phyloP scores from a whole-genome alignment of 2,329 filamentous ascomycete species.

The Cladosporium velox region DNA sequence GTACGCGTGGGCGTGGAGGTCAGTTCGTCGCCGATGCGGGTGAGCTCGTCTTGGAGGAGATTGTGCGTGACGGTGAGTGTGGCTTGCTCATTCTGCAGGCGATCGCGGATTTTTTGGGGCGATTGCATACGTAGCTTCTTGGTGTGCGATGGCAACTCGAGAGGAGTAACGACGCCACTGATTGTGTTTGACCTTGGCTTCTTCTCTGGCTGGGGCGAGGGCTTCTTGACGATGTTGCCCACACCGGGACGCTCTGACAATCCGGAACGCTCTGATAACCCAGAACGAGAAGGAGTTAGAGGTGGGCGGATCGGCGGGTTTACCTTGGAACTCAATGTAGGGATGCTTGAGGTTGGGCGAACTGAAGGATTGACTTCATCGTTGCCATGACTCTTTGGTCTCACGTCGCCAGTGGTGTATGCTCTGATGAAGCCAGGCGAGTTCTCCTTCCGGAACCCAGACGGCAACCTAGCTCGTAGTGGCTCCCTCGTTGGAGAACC shows the following conservation, averaged over 20 bases:
- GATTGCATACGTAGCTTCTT: slow-evolving; percentile 70
- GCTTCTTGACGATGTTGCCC: slow-evolving; percentile 61
- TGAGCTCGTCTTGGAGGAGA: slow-evolving; percentile 72
- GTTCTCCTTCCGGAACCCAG: slow-evolving; percentile 47
- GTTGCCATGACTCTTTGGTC: slow-evolving; percentile 34
- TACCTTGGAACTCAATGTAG: slow-evolving; percentile 44
- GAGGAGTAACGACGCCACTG: slow-evolving; percentile 27
- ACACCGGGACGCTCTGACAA: slow-evolving; percentile 51
- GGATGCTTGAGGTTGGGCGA: slow-evolving; percentile 50
- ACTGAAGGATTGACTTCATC: slow-evolving; percentile 19
- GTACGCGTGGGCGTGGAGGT: slow-evolving; percentile 43
- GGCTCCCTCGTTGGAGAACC: slow-evolving; percentile 42
- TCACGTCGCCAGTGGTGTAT: slow-evolving; percentile 23
- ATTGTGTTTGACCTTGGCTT: slow-evolving; percentile 28
- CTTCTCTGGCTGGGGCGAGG: slow-evolving; percentile 52
- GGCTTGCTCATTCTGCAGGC: slow-evolving; percentile 78
- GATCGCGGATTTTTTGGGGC: slow-evolving; percentile 72
- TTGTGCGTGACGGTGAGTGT: slow-evolving; percentile 70
- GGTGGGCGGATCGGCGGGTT: slow-evolving; percentile 39
- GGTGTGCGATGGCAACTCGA: slow-evolving; percentile 20
- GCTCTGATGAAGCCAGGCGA: slow-evolving; percentile 38
- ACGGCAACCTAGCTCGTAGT: slow-evolving; percentile 38
- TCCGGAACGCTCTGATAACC: slow-evolving; percentile 57
- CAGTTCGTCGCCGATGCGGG: slow-evolving; percentile 79
- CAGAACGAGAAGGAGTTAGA: slow-evolving; percentile 45